phyloP scores from a whole-genome alignment of 164 flowering plant species.

The Magnolia officinalis region DNA sequence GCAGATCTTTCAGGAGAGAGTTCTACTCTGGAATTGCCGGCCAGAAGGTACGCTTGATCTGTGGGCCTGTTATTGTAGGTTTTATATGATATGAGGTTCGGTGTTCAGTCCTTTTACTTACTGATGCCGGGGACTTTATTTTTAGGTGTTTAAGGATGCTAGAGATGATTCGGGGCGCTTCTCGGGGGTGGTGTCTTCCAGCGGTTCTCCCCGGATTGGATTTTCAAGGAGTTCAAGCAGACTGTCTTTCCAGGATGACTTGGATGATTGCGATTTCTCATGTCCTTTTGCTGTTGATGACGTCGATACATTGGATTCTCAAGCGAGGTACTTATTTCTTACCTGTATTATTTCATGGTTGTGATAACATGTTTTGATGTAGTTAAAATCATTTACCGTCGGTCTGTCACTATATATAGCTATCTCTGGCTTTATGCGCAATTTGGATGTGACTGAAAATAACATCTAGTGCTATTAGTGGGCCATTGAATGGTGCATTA shows the following conservation, averaged over 20 bases:
- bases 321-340: constrained; percentile 43
- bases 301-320: constrained; percentile 57
- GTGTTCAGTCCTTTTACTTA: not conserved
- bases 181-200: constrained; percentile 75
- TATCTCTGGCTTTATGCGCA: not conserved
- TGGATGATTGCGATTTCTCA: constrained; percentile 73
- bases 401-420: not conserved
- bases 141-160: constrained; percentile 47
- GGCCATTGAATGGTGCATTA: not conserved
- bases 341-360: not conserved
- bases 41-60: constrained; percentile 50
- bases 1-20: constrained; percentile 63
- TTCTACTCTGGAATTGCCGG: constrained; percentile 33
- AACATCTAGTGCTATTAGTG: not conserved
- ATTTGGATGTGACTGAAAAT: not conserved
- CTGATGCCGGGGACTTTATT: not conserved
- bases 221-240: constrained; percentile 92
- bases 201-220: constrained; percentile 72
- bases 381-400: not conserved
- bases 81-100: not conserved
- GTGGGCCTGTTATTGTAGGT: not conserved
- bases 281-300: constrained; percentile 95
- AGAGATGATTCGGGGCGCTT: constrained; percentile 78
- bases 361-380: not conserved
- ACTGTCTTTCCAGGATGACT: constrained; percentile 81